Evolutionary conservation across 2,329 filamentous ascomycete species (phyloP).

Genomic region (Ceratocystis smalleyi): DNA sequence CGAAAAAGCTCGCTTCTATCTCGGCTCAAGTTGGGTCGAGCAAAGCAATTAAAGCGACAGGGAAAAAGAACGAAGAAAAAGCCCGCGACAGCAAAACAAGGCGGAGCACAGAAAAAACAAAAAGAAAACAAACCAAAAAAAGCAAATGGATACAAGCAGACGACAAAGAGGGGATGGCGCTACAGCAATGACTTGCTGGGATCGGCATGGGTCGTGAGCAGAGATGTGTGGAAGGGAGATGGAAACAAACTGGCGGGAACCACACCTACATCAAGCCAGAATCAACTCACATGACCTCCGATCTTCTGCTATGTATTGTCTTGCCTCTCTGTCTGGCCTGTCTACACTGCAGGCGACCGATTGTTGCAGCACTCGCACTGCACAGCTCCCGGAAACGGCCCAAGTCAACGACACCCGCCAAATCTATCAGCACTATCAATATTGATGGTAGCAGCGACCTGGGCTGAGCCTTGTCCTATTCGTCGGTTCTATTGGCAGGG

Average conservation of each 20-base stretch:
- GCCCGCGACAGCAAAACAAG: background rate
- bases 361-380: too few relatives aligned
- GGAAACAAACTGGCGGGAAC: constrained; percentile 3
- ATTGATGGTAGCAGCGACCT: background rate
- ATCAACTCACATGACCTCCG: background rate
- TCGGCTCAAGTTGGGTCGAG: background rate
- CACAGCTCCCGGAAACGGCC: too few relatives aligned
- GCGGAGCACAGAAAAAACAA: background rate
- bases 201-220: constrained; percentile 1
- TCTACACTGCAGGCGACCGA: too few relatives aligned
- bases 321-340: too few relatives aligned
- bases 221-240: background rate
- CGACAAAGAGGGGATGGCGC: constrained; percentile 11
- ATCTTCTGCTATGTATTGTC: background rate
- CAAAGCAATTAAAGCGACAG: background rate
- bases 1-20: too few relatives aligned
- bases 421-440: too few relatives aligned
- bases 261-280: background rate
- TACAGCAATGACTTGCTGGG: background rate
- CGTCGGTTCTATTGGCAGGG: background rate
- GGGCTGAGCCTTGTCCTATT: background rate
- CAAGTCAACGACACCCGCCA: too few relatives aligned
- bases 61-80: background rate
- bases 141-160: constrained; percentile 4
- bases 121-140: background rate